Percentiles rank a stretch among this genome's conserved stretches.
Evolutionary conservation across 441 rosid genomes (phyloP).

Genomic region (Adansonia rubrostipa): DNA sequence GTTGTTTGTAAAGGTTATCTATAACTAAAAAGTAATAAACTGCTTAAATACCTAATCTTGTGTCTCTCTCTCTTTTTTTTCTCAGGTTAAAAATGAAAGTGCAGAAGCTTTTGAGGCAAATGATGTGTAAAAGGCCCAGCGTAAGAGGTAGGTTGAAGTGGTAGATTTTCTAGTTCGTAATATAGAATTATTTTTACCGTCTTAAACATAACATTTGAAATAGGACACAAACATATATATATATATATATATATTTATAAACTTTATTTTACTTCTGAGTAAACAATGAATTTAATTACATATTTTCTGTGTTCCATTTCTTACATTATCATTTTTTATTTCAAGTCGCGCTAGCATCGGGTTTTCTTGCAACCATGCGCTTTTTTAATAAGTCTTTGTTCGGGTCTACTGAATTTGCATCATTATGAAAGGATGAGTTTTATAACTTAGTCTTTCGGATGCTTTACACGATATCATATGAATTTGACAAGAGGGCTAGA

Average conservation of each 20-base stretch:
- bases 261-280: neutral
- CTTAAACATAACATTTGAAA: neutral
- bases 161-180: neutral
- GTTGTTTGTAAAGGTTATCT: neutral
- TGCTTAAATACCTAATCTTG: neutral
- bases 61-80: conserved; percentile 2
- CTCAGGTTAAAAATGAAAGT: conserved; percentile 58
- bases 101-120: conserved; percentile 60
- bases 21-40: neutral
- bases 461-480: neutral
- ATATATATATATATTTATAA: too few species aligned
- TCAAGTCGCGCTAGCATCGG: neutral
- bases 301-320: neutral
- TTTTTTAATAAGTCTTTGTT: neutral
- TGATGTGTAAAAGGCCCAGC: conserved; percentile 55
- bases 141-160: conserved; percentile 46
- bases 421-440: neutral
- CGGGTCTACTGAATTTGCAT: neutral
- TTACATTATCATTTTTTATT: neutral
- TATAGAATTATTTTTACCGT: neutral
- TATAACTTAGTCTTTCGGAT: neutral
- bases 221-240: neutral
- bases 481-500: neutral
- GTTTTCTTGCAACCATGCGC: neutral
- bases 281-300: neutral